These are phyloP conservation scores for Coemansia sp. DNA, from an alignment of 192 early-diverging fungal genomes.

Conservation along the genomic window DNA sequence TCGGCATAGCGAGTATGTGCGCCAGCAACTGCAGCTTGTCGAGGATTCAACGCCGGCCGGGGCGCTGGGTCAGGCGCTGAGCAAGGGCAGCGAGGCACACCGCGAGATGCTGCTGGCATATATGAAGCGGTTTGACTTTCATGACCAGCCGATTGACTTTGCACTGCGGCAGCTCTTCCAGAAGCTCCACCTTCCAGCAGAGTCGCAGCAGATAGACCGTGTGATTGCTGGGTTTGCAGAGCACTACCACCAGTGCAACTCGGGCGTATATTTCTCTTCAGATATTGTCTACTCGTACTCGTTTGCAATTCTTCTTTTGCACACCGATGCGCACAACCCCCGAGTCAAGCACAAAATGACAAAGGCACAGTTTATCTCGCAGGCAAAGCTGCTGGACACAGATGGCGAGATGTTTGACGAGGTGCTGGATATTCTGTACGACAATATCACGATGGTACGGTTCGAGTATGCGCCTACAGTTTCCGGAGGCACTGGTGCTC, in stretches of 20 bases:
- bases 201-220: conserved; percentile 83
- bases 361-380: conserved; percentile 73
- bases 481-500: neutral
- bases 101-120: conserved; percentile 56
- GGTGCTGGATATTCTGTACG: conserved; percentile 66
- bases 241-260: conserved; percentile 69
- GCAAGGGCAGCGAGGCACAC: conserved; percentile 58
- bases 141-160: conserved; percentile 62
- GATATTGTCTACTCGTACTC: conserved; percentile 74
- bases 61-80: conserved; percentile 55
- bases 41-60: conserved; percentile 38
- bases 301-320: conserved; percentile 78
- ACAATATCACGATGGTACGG: conserved; percentile 49
- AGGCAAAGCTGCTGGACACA: conserved; percentile 67
- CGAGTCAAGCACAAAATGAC: conserved; percentile 76
- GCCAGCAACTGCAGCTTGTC: conserved; percentile 33
- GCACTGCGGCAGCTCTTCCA: conserved; percentile 70
- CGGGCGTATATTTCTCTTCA: conserved; percentile 57
- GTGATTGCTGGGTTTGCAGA: conserved; percentile 71
- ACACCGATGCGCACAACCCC: conserved; percentile 86
- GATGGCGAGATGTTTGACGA: conserved; percentile 63
- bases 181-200: conserved; percentile 71
- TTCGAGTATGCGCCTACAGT: conserved; percentile 45
- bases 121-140: conserved; percentile 63
- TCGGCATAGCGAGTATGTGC: conserved; percentile 33